Conservation (phyloP, 371 early-diverging fungal genomes). For the Lichtheimia ornata region DNA sequence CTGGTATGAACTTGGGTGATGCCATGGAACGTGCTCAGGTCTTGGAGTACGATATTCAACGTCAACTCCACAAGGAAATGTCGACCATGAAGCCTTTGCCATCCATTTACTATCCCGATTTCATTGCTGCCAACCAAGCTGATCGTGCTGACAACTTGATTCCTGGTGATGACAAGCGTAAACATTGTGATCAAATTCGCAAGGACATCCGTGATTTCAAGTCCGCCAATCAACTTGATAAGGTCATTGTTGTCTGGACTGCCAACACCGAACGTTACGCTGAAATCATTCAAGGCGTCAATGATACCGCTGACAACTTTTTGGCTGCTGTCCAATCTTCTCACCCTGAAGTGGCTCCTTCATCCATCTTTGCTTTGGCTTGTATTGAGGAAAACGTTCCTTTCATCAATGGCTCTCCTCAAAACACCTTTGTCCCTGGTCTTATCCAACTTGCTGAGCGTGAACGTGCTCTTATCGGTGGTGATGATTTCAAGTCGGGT, state of each 20-base stretch:
- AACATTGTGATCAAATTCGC: constrained; percentile 88
- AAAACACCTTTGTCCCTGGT: constrained; percentile 98
- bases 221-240: constrained; percentile 81
- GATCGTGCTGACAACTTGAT: constrained; percentile 94
- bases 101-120: constrained; percentile 95
- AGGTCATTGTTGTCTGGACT: constrained; percentile 96
- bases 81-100: constrained; percentile 81
- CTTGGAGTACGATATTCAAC: constrained; percentile 93
- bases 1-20: constrained; percentile 78
- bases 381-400: constrained; percentile 92
- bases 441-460: constrained; percentile 87
- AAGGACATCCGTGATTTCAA: constrained; percentile 94
- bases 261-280: constrained; percentile 97
- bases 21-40: constrained; percentile 94
- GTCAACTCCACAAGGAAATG: constrained; percentile 85
- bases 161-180: constrained; percentile 79
- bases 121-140: constrained; percentile 95
- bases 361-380: constrained; percentile 96
- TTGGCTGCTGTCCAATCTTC: constrained; percentile 75
- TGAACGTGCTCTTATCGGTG: constrained; percentile 88
- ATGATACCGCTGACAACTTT: constrained; percentile 94
- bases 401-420: constrained; percentile 97
- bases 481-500: constrained; percentile 98
- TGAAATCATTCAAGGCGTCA: constrained; percentile 83
- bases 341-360: constrained; percentile 91